Conservation (phyloP, 352 stramenopile genomes). For the Globisporangium canariense region DNA sequence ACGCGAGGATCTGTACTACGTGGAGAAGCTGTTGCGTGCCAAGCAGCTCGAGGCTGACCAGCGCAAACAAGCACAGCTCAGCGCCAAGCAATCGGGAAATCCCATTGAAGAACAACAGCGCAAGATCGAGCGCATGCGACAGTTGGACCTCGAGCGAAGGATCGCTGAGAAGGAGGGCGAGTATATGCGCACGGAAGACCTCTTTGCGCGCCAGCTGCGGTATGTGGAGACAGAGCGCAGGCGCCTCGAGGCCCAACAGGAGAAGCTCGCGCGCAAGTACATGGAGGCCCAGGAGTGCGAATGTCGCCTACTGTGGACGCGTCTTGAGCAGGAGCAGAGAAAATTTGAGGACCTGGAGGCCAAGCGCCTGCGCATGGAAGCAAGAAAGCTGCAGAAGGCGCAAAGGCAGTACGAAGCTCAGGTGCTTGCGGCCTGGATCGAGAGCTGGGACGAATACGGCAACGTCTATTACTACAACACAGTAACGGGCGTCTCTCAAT, state of each 20-base stretch:
- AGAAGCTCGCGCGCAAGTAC: slow-evolving; percentile 35
- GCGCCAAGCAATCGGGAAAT: slow-evolving; percentile 19
- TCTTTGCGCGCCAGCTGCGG: slow-evolving; percentile 39
- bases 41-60: slow-evolving; percentile 20
- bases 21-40: slow-evolving; percentile 34
- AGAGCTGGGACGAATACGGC: slow-evolving; percentile 41
- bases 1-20: slow-evolving; percentile 57
- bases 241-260: slow-evolving; percentile 30
- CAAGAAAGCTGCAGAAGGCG: slow-evolving; percentile 25
- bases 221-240: slow-evolving; percentile 31
- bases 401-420: slow-evolving; percentile 33
- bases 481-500: slow-evolving; percentile 47
- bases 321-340: slow-evolving; percentile 21
- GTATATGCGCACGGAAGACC: slow-evolving; percentile 46
- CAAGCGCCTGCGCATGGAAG: slow-evolving; percentile 34
- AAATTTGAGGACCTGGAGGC: slow-evolving; percentile 27
- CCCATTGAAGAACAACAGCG: slow-evolving; percentile 41
- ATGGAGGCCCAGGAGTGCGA: slow-evolving; percentile 51
- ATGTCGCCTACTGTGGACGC: slow-evolving; percentile 28
- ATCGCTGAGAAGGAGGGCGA: slow-evolving; percentile 25
- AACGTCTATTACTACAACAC: slow-evolving; percentile 71
- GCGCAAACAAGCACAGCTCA: slow-evolving; percentile 22
- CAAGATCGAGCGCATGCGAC: slow-evolving; percentile 44
- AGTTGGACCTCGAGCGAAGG: slow-evolving; percentile 36
- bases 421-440: slow-evolving; percentile 35